Evolutionary conservation across 352 stramenopile genomes (phyloP), one percentile per base, ranked within the genome.

Genomic region (Globisporangium cylindrosporum): DNA sequence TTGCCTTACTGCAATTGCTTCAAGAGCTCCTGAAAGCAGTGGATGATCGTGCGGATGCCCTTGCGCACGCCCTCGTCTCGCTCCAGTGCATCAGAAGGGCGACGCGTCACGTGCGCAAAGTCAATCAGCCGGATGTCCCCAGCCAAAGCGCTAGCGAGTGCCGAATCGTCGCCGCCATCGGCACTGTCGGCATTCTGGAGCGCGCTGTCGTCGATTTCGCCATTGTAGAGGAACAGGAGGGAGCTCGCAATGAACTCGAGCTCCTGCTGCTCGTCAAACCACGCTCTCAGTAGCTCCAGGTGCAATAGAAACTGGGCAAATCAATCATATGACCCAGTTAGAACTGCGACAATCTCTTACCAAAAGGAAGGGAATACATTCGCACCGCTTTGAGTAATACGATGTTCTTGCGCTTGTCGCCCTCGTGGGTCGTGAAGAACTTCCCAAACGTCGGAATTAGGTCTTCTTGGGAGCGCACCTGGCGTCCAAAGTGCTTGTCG

Each of bases 151-250:
- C 58, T 60, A 25, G 41, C 59, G 1, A 66, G 24, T 32, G 34
- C 41, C 32, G 38, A 12, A 18, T 54, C 82, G 66, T 22, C 3
- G 6, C 10, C 36, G 14, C 49, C 82, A 66, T 18, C 2, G 10
- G 34, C 9, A 41, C 8, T 9, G 12, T 53, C n/a, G 22, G 10
- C 54, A n/a, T 51, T 51, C 2, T 57, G 24, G 4, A 20, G 18
- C 46, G 41, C 41, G 41, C 15, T 49, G 25, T 38, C 24, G 34
- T 51, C 68, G 18, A 58, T 59, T 14, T 87, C 69, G 51, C 81
- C 91, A 75, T 98, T 91, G 77, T 98, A 98, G 6, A 98, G 79
- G 53, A 99, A 96, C 56, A 99, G 75, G 65, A 99, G 84, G 15
- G 95, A 99, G 67, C 93, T 98, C 2, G 92, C 92, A 76, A 97